Conservation (phyloP, 2,329 filamentous ascomycete species). For the Colletotrichum navitas region DNA sequence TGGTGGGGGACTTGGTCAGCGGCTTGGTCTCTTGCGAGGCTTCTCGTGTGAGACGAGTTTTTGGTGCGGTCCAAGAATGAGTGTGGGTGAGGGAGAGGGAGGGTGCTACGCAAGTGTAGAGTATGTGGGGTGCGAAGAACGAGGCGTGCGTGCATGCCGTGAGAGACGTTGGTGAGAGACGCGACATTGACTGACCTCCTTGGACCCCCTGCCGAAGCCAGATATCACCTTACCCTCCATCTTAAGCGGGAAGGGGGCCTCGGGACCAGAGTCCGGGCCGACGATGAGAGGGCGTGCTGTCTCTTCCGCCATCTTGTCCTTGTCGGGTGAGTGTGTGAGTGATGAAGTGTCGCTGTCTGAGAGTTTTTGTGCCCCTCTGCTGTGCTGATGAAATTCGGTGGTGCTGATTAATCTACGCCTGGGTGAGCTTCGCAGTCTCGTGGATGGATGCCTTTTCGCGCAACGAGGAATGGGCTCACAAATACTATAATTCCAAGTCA, state of each 20-base stretch:
- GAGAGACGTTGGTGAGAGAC: neutral
- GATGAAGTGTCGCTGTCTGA: neutral
- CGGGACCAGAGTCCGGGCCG: slow-evolving; percentile 79
- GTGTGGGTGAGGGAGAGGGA: neutral
- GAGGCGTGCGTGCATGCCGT: slow-evolving; percentile 1
- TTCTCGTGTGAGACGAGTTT: neutral
- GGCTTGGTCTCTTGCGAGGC: slow-evolving; percentile 11
- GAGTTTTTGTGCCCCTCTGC: neutral
- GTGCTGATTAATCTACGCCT: slow-evolving; percentile 28
- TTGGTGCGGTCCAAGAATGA: neutral
- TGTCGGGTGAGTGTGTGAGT: neutral
- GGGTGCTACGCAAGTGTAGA: neutral
- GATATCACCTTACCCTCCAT: slow-evolving; percentile 90
- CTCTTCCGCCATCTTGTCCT: slow-evolving; percentile 21
- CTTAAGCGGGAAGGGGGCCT: slow-evolving; percentile 82
- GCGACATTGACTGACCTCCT: slow-evolving; percentile 72
- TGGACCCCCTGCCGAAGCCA: slow-evolving; percentile 93
- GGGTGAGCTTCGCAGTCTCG: neutral
- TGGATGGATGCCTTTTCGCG: neutral
- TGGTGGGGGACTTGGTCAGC: slow-evolving; percentile 4
- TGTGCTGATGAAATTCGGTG: neutral
- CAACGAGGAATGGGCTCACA: neutral
- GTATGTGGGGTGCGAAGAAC: neutral
- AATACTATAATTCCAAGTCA: neutral
- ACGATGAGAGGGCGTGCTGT: slow-evolving; percentile 74